phyloP scores from a whole-genome alignment of 1,139 yeast species.

The Debaryomycetaceae sp. region DNA sequence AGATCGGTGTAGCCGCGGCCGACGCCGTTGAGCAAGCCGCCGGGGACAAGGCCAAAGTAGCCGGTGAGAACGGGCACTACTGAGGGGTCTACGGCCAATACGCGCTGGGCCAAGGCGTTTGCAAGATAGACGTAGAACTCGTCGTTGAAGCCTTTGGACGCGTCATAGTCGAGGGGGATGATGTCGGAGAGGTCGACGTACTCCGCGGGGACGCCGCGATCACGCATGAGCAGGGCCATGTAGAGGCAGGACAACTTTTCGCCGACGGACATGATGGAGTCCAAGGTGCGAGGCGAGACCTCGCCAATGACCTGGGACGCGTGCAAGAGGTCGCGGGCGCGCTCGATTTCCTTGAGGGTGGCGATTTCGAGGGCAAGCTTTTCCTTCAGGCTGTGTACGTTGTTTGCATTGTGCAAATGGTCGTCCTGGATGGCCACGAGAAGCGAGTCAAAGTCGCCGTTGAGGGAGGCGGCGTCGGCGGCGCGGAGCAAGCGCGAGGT shows the following conservation, averaged over 20 bases:
- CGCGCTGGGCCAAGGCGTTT: slow-evolving; percentile 43
- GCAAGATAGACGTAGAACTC: slow-evolving; percentile 58
- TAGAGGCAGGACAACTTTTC: slow-evolving; percentile 86
- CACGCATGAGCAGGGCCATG: slow-evolving; percentile 77
- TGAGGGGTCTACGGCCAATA: slow-evolving; percentile 36
- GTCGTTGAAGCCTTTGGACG: slow-evolving; percentile 50
- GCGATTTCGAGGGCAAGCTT: slow-evolving; percentile 45
- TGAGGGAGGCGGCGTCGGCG: slow-evolving; percentile 63
- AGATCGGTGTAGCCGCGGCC: slow-evolving; percentile 97
- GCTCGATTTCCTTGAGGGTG: slow-evolving; percentile 54
- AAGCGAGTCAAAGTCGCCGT: slow-evolving; percentile 39
- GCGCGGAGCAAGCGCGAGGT: slow-evolving; percentile 74
- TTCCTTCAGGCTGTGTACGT: slow-evolving; percentile 1
- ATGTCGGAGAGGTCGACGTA: slow-evolving; percentile 73
- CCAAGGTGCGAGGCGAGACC: slow-evolving; percentile 78
- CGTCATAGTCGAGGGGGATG: slow-evolving; percentile 49
- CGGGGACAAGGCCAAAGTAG: slow-evolving; percentile 88
- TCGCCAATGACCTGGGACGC: slow-evolving; percentile 93
- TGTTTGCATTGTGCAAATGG: slow-evolving; percentile 65
- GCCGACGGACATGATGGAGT: slow-evolving; percentile 85
- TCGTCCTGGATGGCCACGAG: slow-evolving; percentile 63
- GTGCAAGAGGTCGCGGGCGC: slow-evolving; percentile 58
- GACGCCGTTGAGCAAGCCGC: slow-evolving; percentile 82
- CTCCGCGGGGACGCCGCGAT: slow-evolving; percentile 62
- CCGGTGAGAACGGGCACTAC: slow-evolving; percentile 91